Evolutionary conservation across 2,329 filamentous ascomycete species (phyloP), one percentile per base, ranked within the genome.

Genomic region (Venturia carpophila): DNA sequence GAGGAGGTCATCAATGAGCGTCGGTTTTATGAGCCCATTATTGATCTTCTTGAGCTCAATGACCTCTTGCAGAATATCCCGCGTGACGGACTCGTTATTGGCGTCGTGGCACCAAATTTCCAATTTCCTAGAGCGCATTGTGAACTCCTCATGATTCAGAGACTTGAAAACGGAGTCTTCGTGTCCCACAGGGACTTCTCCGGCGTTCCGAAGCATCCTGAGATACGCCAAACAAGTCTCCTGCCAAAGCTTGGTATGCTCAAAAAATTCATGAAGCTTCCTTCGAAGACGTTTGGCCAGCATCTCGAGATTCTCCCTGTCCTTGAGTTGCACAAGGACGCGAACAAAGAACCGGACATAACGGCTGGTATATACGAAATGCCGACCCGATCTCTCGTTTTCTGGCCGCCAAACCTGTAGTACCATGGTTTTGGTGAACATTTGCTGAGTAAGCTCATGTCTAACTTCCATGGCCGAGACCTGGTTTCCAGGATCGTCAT

Each of bases 341-440:
- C 84, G 82, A 15, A 91, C 85, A 75, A 95, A 91, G 72, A 94
- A 94, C 21, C 87, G 86, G 1, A 91, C 88, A 71, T 97, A 97
- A 68, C 89, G 87, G 61, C 90, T 87, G 0, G 91, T 96, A 73
- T 94, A 97, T 45, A 96, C 91, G 71, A 96, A 94, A 74, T 97
- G 92, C 21, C 92, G 85, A 0, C 92, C 92, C 0, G 91, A 81
- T 27, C 87, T 81, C 73, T 97, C 92, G 60, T 90, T 87, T 69
- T 96, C 92, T 45, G 92, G 94, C 70, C 92, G 93, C 92, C 92
- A 97, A 4, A 97, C 91, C 72, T 95, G 93, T 74, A 96, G 87
- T 1, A 90, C 88, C 88, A 96, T 96, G 0, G 91, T 96, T 77
- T 96, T 96, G 47, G 92, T 96, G 69, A 96, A 93, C 64, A 96